These are phyloP conservation scores for Lophiostoma macrostomum DNA, from an alignment of 495 filamentous ascomycete genomes.

Conservation along the genomic window DNA sequence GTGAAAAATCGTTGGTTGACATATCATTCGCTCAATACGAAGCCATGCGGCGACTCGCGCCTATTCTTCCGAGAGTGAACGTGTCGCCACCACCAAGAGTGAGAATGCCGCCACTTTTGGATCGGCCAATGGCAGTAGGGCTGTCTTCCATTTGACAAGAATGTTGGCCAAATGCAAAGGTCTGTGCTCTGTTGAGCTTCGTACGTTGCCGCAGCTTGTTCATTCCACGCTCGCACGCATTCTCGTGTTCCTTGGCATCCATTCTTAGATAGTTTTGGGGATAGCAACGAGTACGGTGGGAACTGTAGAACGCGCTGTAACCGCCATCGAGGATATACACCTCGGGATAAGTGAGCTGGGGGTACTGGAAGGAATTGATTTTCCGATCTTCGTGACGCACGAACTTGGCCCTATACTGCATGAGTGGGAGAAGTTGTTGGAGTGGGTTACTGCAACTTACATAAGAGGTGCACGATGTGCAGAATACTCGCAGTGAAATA, in stretches of 20 bases:
- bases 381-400: slow-evolving; percentile 83
- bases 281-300: slow-evolving; percentile 74
- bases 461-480: slow-evolving; percentile 96
- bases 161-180: slow-evolving; percentile 84
- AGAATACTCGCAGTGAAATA: slow-evolving; percentile 98
- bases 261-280: slow-evolving; percentile 97
- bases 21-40: slow-evolving; percentile 27
- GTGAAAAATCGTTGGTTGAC: slow-evolving; percentile 11
- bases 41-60: slow-evolving; percentile 33
- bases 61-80: slow-evolving; percentile 26
- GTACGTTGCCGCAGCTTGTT: slow-evolving; percentile 78
- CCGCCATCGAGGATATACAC: slow-evolving; percentile 96
- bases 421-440: slow-evolving; percentile 33
- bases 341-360: slow-evolving; percentile 85
- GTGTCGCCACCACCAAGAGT: slow-evolving; percentile 23
- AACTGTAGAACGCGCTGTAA: slow-evolving; percentile 85
- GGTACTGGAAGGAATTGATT: slow-evolving; percentile 78
- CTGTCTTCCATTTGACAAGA: slow-evolving; percentile 69
- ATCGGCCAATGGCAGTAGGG: slow-evolving; percentile 52
- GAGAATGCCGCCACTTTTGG: slow-evolving; percentile 19
- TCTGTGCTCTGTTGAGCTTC: slow-evolving; percentile 83
- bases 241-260: slow-evolving; percentile 81
- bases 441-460: slow-evolving; percentile 41
- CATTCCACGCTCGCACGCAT: slow-evolving; percentile 90
- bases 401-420: slow-evolving; percentile 59